phyloP scores from a whole-genome alignment of 495 filamentous ascomycete genomes.

The Sporormia fimetaria region DNA sequence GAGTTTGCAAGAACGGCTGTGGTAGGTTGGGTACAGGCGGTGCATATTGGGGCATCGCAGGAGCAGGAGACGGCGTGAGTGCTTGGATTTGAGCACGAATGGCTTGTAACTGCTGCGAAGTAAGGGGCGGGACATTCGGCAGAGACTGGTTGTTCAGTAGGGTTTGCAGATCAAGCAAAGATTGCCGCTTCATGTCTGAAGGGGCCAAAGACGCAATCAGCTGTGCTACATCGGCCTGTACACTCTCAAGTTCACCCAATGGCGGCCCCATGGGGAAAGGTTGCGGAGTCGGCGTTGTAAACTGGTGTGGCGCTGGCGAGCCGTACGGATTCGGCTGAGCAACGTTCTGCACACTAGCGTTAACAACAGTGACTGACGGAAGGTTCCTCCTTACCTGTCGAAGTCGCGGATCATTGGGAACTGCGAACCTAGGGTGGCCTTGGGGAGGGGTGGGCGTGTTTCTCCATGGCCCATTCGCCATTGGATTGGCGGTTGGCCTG shows the following conservation, averaged over 20 bases:
- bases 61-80: slow-evolving; percentile 31
- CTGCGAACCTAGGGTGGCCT: slow-evolving; percentile 34
- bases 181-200: no score
- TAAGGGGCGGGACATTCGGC: no score
- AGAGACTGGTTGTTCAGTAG: no score
- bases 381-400: slow-evolving; percentile 15
- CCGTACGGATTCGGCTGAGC: slow-evolving; percentile 3
- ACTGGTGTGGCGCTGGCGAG: slow-evolving; percentile 7
- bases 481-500: slow-evolving; percentile 39
- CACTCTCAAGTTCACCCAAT: no score
- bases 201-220: no score
- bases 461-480: slow-evolving; percentile 43
- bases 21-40: slow-evolving; percentile 2
- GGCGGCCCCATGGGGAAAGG: no score
- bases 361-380: no score
- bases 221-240: no score
- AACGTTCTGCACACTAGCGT: background rate
- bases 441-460: slow-evolving; percentile 63
- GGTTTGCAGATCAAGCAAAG: no score
- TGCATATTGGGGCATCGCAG: background rate
- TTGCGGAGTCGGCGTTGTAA: slow-evolving; percentile 4
- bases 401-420: slow-evolving; percentile 28
- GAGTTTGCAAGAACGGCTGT: slow-evolving; percentile 2
- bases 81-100: slow-evolving; percentile 32
- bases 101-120: no score